These are phyloP conservation scores for Populus pruinosa DNA, from an alignment of 345 rosid genomes.

Conservation along the genomic window DNA sequence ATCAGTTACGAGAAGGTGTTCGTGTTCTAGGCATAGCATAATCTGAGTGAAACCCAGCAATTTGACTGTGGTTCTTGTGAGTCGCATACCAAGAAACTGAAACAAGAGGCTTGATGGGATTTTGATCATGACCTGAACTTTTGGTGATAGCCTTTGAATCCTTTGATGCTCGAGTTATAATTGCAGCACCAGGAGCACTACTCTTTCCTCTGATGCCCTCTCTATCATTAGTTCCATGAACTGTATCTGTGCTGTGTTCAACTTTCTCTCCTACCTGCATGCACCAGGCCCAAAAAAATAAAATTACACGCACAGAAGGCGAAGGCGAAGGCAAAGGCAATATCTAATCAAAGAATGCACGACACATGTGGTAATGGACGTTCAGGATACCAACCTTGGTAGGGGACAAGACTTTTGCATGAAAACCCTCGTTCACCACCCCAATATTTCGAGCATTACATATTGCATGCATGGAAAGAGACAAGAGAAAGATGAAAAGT, in stretches of 20 bases:
- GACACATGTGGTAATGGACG: neutral
- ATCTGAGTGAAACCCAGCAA: constrained; percentile 42
- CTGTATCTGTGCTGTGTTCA: neutral
- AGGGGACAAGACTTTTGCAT: neutral
- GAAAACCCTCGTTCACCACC: neutral
- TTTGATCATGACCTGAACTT: constrained; percentile 18
- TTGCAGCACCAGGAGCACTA: neutral
- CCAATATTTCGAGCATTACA: constrained; percentile 37
- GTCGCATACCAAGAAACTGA: constrained; percentile 25
- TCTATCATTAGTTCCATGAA: neutral
- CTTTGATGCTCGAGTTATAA: neutral
- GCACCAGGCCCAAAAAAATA: neutral
- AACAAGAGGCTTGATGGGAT: constrained; percentile 21
- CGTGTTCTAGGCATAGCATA: constrained; percentile 52
- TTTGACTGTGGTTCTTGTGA: neutral
- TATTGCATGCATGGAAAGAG: constrained; percentile 28
- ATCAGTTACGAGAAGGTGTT: constrained; percentile 50
- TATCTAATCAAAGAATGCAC: too few relatives aligned
- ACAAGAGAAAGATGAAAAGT: constrained; percentile 23
- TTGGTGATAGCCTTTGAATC: neutral
- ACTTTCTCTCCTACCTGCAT: constrained; percentile 13
- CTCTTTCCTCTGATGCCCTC: neutral
- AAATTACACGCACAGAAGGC: neutral
- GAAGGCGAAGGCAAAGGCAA: neutral
- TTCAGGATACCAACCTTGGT: neutral